Conservation (phyloP, 805 yeast genomes). For the Dipodascus geniculatus region DNA sequence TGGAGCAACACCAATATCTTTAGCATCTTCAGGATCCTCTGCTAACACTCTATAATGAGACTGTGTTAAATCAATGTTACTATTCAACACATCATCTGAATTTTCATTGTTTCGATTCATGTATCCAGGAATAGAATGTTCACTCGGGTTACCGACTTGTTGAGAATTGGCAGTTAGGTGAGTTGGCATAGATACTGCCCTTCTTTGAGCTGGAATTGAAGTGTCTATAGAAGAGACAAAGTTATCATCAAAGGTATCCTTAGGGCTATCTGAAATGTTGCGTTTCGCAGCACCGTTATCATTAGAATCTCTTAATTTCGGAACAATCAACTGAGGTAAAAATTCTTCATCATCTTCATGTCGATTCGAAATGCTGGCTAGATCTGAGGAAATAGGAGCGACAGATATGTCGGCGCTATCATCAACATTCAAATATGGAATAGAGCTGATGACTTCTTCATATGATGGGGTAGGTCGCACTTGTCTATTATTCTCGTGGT, state of each 20-base stretch:
- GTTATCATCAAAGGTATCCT: background rate
- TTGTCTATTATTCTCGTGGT: background rate
- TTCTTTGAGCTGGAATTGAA: background rate
- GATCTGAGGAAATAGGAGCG: background rate
- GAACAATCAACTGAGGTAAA: background rate
- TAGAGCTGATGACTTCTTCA: background rate
- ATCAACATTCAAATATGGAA: background rate
- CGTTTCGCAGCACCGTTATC: background rate
- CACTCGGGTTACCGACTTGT: background rate
- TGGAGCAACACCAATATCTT: background rate
- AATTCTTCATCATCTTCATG: background rate
- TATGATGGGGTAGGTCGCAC: background rate
- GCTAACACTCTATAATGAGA: background rate
- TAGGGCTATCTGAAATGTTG: background rate
- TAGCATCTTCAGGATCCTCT: background rate
- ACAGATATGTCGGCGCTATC: background rate
- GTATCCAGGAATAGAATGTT: background rate
- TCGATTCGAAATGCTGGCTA: background rate
- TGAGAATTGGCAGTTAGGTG: background rate
- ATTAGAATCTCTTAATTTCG: background rate
- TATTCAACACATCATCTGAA: background rate
- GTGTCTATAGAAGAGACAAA: background rate
- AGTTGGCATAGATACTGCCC: background rate
- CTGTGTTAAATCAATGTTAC: background rate
- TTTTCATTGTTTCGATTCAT: background rate